phyloP scores from a whole-genome alignment of 1,284 basidiomycete genomes.

The Apiotrichum laibachii region DNA sequence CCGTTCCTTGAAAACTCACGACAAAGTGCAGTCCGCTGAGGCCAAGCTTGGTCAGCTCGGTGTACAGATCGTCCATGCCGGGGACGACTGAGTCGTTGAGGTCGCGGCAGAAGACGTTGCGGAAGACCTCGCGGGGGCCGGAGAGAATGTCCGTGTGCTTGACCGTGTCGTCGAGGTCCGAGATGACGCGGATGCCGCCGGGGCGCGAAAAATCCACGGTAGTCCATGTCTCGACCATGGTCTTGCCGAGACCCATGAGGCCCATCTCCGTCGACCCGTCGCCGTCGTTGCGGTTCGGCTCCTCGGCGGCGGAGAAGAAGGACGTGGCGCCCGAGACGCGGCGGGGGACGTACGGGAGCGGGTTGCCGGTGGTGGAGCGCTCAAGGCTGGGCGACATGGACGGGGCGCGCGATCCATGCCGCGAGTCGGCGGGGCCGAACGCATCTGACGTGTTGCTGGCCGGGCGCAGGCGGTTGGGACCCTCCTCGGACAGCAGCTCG shows the following conservation, averaged over 20 bases:
- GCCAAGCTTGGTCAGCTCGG: conserved; percentile 59
- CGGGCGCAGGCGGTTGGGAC: conserved; percentile 6
- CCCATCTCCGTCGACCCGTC: conserved; percentile 24
- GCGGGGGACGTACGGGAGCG: background rate
- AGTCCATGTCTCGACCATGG: conserved; percentile 21
- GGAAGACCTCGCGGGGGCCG: conserved; percentile 71
- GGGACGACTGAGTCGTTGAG: conserved; percentile 72
- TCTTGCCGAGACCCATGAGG: conserved; percentile 24
- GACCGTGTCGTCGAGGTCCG: conserved; percentile 93
- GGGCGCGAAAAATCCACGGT: conserved; percentile 27
- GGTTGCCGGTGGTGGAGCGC: background rate
- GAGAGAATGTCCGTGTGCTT: conserved; percentile 71
- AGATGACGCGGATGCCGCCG: conserved; percentile 67
- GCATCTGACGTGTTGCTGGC: background rate
- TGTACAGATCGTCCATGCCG: conserved; percentile 83
- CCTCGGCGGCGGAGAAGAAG: conserved; percentile 15
- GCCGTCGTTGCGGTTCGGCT: conserved; percentile 22
- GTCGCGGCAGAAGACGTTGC: conserved; percentile 56
- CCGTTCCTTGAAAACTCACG: conserved; percentile 55
- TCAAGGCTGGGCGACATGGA: too few species aligned
- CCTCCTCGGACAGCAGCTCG: conserved; percentile 21
- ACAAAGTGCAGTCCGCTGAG: conserved; percentile 82
- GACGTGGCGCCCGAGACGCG: conserved; percentile 5
- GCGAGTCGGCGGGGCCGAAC: background rate
- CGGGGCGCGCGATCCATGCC: background rate